phyloP scores from a whole-genome alignment of 23 red algal species.

The Porphyridium purpureum region DNA sequence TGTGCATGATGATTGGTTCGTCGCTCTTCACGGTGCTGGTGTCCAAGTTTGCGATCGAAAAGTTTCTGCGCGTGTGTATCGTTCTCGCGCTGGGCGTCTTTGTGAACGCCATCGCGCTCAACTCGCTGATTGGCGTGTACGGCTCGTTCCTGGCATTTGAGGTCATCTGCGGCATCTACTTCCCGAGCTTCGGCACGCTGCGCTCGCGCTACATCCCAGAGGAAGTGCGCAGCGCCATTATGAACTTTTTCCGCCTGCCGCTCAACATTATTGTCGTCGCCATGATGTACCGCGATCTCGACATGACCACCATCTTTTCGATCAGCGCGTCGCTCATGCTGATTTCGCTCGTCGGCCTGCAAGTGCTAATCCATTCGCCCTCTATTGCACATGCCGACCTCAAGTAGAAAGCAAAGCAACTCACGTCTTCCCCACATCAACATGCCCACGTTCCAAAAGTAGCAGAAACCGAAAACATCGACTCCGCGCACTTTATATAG shows the following conservation, averaged over 20 bases:
- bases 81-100: slow-evolving; percentile 20
- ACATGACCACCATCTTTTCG: too few species aligned
- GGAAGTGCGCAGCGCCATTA: slow-evolving; percentile 60
- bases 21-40: slow-evolving; percentile 38
- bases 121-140: slow-evolving; percentile 36
- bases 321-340: too few species aligned
- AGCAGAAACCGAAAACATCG: too few species aligned
- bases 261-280: slow-evolving; percentile 76
- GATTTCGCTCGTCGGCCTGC: too few species aligned
- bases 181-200: slow-evolving; percentile 75
- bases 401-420: too few species aligned
- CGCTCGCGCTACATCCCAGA: slow-evolving; percentile 72
- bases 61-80: slow-evolving; percentile 1
- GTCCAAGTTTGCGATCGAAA: neutral
- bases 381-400: too few species aligned
- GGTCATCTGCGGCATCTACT: slow-evolving; percentile 78
- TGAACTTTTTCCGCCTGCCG: slow-evolving; percentile 86
- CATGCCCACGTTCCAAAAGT: too few species aligned
- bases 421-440: too few species aligned
- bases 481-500: too few species aligned
- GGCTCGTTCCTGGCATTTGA: slow-evolving; percentile 66
- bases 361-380: too few species aligned
- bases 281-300: slow-evolving; percentile 14
- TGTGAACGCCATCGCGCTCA: slow-evolving; percentile 17
- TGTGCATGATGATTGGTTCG: slow-evolving; percentile 88